Base-by-base conservation (phyloP, 257 asterid genomes). In the Nyctanthes arbortristis region DNA sequence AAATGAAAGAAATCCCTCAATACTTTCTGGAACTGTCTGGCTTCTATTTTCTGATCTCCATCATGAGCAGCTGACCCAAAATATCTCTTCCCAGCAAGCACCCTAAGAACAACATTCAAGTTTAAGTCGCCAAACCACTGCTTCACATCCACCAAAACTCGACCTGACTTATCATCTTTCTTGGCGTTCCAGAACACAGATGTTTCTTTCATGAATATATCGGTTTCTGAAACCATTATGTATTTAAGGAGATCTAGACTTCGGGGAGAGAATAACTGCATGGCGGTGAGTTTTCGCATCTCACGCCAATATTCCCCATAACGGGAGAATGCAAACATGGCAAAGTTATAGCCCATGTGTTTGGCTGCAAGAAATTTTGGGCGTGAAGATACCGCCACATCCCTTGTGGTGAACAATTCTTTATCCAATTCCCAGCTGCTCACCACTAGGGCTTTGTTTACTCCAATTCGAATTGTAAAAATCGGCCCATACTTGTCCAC, bases 271-370 rank as follows among this genome's bases (percentile, higher is more conserved):
- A 72, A 66, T 16, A 77, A 33, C 29, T 67, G 58, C 6, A 60
- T 14, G 0, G 28, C 13, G 5, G 32, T 18, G 24, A 77, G 39
- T 28, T 77, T 77, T 5, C 68, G 55, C 0, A 77, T 5, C 1
- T 72, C 39, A 4, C 71, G 36, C 77, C 81, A 71, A 32, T 77
- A 67, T 7, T n/a, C 1, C 13, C 77, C 77, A 33, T 77, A 77
- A 5, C 67, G 71, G 7, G 74, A 45, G 20, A 77, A 47, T 8
- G 35, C 59, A 39, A 77, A 69, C 77, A 77, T 40, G 37, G 74
- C 77, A 5, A 61, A 60, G 25, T 67, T 40, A 0, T 61, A 77
- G 4, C 77, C 71, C 7, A 76, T n/a, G 54, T 66, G 60, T 25
- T 71, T 36, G 4, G 66, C 66, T 3, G 77, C 33, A 22, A 61